Conservation (phyloP, 495 filamentous ascomycete species). For the Thermochaetoides thermophila region DNA sequence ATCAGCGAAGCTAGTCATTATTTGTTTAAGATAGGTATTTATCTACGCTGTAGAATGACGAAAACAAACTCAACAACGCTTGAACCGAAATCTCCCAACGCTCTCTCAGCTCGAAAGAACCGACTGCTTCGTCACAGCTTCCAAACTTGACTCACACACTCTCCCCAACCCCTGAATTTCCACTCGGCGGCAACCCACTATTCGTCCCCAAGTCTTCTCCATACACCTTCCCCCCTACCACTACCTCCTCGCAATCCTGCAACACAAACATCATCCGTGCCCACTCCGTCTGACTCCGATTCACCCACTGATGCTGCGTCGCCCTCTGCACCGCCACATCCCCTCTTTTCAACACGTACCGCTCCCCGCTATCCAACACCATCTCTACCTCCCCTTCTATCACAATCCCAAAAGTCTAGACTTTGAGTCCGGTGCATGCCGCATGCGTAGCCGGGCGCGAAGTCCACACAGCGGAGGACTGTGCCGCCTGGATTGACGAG, state of each 20-base stretch:
- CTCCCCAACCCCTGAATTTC: too few species aligned
- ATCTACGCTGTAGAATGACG: too few species aligned
- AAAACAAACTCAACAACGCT: too few species aligned
- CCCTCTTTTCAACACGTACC: slow-evolving; percentile 38
- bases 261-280: slow-evolving; percentile 45
- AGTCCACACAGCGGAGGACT: slow-evolving; percentile 46
- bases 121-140: too few species aligned
- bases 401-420: slow-evolving; percentile 63
- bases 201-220: too few species aligned
- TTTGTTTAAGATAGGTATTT: too few species aligned
- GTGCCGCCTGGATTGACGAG: slow-evolving; percentile 36
- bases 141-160: too few species aligned
- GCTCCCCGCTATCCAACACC: slow-evolving; percentile 45
- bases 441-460: slow-evolving; percentile 36
- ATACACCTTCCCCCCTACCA: slow-evolving; percentile 27
- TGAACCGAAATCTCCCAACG: too few species aligned
- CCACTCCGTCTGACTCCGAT: slow-evolving; percentile 39
- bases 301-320: slow-evolving; percentile 56
- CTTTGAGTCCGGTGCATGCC: slow-evolving; percentile 59
- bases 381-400: slow-evolving; percentile 59
- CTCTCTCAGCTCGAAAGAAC: too few species aligned
- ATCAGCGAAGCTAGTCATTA: too few species aligned
- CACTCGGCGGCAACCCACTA: too few species aligned
- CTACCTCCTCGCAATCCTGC: slow-evolving; percentile 31
- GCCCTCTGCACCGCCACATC: slow-evolving; percentile 51